Percentiles rank a stretch among this genome's conserved stretches.
Evolutionary conservation across 805 yeast species (phyloP).

Genomic region (Blastobotrys peoriensis): DNA sequence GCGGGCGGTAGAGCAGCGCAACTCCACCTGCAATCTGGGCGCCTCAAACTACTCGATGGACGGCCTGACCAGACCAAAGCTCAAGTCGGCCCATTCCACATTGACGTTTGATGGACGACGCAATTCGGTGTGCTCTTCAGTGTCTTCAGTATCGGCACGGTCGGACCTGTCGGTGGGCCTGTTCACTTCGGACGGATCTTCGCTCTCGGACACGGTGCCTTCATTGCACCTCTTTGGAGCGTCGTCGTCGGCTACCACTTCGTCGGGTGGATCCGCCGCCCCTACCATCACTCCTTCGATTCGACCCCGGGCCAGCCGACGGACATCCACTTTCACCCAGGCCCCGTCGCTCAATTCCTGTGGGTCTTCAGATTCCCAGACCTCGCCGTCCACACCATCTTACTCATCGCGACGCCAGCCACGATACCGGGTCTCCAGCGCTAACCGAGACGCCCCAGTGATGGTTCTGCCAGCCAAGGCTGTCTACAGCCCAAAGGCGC

Average conservation of each 20-base stretch:
- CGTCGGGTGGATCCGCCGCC: neutral
- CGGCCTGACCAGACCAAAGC: neutral
- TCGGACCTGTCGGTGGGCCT: neutral
- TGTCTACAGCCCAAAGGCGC: neutral
- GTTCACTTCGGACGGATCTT: neutral
- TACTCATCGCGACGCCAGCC: neutral
- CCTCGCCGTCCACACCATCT: neutral
- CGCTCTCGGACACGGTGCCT: neutral
- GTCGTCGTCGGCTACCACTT: neutral
- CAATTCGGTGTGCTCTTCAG: neutral
- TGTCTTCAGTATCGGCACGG: neutral
- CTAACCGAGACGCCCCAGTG: neutral
- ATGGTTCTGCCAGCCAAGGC: neutral
- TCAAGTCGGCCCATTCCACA: neutral
- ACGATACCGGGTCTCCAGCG: neutral
- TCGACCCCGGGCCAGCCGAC: neutral
- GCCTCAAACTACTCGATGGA: too few relatives aligned
- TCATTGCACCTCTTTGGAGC: neutral
- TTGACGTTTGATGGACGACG: neutral
- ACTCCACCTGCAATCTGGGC: neutral
- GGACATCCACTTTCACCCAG: neutral
- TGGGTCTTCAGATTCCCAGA: neutral
- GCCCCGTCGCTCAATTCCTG: neutral
- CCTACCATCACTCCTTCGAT: neutral
- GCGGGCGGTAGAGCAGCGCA: conserved; percentile 1